phyloP scores from a whole-genome alignment of 1,139 yeast genomes.

The Chernovozyma sophiae-reginae region DNA sequence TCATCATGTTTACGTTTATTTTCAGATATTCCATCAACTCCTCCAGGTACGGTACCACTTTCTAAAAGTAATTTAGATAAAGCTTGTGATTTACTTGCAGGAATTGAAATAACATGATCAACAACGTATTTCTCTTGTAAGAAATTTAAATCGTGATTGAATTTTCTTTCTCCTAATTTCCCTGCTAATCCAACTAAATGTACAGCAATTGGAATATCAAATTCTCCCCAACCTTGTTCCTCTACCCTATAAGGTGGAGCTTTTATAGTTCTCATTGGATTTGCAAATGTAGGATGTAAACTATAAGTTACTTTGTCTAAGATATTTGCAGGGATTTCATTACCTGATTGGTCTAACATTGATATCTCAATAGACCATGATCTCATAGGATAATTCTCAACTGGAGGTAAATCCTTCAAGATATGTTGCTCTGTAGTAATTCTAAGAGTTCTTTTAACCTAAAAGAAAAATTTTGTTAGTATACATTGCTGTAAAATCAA shows the following conservation, averaged over 20 bases:
- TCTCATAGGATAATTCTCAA: constrained; percentile 93
- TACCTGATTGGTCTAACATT: constrained; percentile 74
- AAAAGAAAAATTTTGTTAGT: constrained; percentile 1
- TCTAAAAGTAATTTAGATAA: constrained; percentile 71
- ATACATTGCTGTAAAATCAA: too few relatives aligned
- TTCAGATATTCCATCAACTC: constrained; percentile 21
- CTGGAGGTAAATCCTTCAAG: constrained; percentile 79
- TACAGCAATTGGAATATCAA: constrained; percentile 78
- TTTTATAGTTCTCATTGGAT: constrained; percentile 78
- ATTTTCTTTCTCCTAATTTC: constrained; percentile 80
- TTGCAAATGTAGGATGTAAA: constrained; percentile 90
- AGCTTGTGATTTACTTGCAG: constrained; percentile 66
- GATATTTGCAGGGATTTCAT: constrained; percentile 80
- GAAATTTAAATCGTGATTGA: constrained; percentile 88
- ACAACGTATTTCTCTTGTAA: constrained; percentile 68
- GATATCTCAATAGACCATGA: constrained; percentile 82
- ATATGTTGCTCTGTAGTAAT: constrained; percentile 85
- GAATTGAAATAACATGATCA: constrained; percentile 74
- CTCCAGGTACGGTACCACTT: constrained; percentile 70
- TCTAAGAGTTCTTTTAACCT: constrained; percentile 83
- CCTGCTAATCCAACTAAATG: constrained; percentile 64
- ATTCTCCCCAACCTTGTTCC: constrained; percentile 99
- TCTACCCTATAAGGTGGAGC: constrained; percentile 85
- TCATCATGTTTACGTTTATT: constrained; percentile 26
- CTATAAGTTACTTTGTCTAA: constrained; percentile 92